Evolutionary conservation across 2,329 filamentous ascomycete genomes (phyloP), one percentile per base, ranked within the genome.

Genomic region (Lithohypha guttulata): DNA sequence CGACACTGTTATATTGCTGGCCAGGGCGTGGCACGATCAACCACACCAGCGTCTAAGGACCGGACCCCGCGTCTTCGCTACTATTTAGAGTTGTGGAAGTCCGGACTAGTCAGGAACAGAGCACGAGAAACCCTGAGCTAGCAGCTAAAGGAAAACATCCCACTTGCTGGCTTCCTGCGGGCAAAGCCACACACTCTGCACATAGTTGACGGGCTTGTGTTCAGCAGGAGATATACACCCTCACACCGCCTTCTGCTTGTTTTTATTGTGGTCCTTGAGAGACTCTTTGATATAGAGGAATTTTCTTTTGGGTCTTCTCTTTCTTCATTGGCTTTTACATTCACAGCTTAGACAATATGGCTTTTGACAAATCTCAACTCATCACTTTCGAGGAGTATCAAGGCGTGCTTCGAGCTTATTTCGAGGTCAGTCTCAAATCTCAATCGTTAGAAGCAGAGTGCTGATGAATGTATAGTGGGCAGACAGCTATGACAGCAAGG

Each of bases 401-500:
- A 31, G 50, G 50, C 18, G 41, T 42, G 26, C 46, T 49, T 28
- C 47, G 36, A 21, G 50, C 50, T 34, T 52, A 51, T 17, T 65
- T 63, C 38, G 62, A 65, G n/a, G n/a, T n/a, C n/a, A n/a, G n/a
- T n/a, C n/a, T n/a, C n/a, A n/a, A n/a, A n/a, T n/a, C n/a, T n/a
- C n/a, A n/a, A n/a, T n/a, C n/a, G n/a, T n/a, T n/a, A n/a, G n/a
- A n/a, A n/a, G n/a, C n/a, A n/a, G n/a, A n/a, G n/a, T n/a, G n/a
- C n/a, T n/a, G n/a, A n/a, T n/a, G n/a, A n/a, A n/a, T n/a, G n/a
- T n/a, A n/a, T n/a, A n/a, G 47, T 65, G 62, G 62, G 59, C 58
- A 2, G 62, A 65, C 42, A 64, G 61, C 52, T 65, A 64, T 42
- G 62, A 65, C 43, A 49, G 52, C 38, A 65, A 65, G 52, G 61